A percentile compares a stretch with the other conserved stretches of the same genome.
Evolutionary conservation across 345 rosid genomes (phyloP).

Genomic region (Brassica cretica): DNA sequence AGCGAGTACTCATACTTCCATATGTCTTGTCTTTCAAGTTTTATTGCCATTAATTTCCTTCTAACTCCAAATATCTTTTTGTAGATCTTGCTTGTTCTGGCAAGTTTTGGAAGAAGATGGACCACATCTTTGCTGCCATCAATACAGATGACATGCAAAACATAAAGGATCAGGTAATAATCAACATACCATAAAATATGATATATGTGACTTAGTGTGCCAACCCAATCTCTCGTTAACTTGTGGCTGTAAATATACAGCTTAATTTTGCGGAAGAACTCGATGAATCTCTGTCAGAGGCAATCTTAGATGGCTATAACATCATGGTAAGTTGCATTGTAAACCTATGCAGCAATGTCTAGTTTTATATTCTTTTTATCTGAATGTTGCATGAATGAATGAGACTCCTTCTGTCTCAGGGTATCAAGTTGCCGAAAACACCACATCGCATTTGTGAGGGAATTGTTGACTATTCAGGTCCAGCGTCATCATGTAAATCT

Average conservation of each 20-base stretch:
- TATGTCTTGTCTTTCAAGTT: conserved; percentile 25
- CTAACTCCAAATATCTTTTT: conserved; percentile 33
- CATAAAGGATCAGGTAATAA: conserved; percentile 78
- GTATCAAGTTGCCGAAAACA: conserved; percentile 45
- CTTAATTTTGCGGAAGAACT: conserved; percentile 70
- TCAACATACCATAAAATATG: conserved; percentile 9
- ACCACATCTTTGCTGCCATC: conserved; percentile 61
- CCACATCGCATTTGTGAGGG: conserved; percentile 45
- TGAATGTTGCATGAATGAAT: conserved; percentile 16
- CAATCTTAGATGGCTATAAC: conserved; percentile 49
- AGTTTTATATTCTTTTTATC: conserved; percentile 7
- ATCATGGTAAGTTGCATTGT: conserved; percentile 52
- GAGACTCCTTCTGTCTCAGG: conserved; percentile 41
- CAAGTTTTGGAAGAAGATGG: conserved; percentile 89
- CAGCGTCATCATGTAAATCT: conserved; percentile 45
- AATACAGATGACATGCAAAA: conserved; percentile 62
- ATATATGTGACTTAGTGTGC: conserved; percentile 14
- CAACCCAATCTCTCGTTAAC: conserved; percentile 3
- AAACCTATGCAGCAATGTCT: conserved; percentile 12
- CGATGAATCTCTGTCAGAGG: conserved; percentile 61
- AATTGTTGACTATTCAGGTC: conserved; percentile 42
- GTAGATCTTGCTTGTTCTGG: conserved; percentile 72
- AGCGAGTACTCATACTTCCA: conserved; percentile 52
- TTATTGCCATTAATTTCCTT: conserved; percentile 18
- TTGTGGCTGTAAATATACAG: conserved; percentile 46